Evolutionary conservation across 345 rosid genomes (phyloP).

Genomic region (Boechera stricta): DNA sequence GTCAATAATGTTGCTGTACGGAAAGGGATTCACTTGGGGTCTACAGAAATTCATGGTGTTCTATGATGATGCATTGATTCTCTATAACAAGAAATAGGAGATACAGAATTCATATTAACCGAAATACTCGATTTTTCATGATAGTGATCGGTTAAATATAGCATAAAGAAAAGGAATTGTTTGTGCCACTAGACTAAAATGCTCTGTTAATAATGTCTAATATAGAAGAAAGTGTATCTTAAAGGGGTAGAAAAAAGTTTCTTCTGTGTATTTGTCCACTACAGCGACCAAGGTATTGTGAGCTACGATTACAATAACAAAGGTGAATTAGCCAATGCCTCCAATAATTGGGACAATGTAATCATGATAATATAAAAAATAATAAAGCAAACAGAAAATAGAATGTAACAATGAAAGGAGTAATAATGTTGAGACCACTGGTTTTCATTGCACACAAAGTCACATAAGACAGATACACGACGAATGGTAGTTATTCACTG

Average conservation of each 20-base stretch:
- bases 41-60: constrained; percentile 40
- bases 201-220: constrained; percentile 8
- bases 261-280: constrained; percentile 30
- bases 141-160: constrained; percentile 24
- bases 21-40: constrained; percentile 45
- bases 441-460: constrained; percentile 40
- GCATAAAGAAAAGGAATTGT: not conserved
- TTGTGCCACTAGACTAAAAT: constrained; percentile 25
- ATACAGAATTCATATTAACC: constrained; percentile 3
- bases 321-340: constrained; percentile 50
- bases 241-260: not conserved
- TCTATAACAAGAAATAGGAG: constrained; percentile 37
- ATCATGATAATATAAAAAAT: constrained; percentile 40
- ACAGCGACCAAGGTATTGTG: constrained; percentile 32
- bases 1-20: constrained; percentile 50
- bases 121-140: not conserved
- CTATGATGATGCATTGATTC: constrained; percentile 40
- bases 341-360: constrained; percentile 61
- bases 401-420: constrained; percentile 44
- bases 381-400: constrained; percentile 37
- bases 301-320: constrained; percentile 39
- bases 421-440: constrained; percentile 48
- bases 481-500: constrained; percentile 47
- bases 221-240: constrained; percentile 18
- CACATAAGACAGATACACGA: constrained; percentile 47